Base-by-base conservation (phyloP, 2,329 filamentous ascomycete species). In the Fusarium falciforme region DNA sequence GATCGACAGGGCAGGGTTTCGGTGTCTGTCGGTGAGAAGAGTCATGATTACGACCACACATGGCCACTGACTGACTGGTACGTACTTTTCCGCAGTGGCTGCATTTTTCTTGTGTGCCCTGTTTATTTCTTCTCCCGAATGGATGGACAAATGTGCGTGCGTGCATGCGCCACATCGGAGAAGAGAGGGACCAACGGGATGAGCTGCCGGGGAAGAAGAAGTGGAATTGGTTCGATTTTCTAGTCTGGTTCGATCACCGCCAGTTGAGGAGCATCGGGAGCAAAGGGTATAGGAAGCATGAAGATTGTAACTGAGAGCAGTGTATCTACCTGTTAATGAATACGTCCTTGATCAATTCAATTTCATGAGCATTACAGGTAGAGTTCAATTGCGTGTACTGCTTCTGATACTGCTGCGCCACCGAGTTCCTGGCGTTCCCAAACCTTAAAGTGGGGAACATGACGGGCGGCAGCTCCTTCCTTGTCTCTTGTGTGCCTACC, bases 1-100 rank as follows among this genome's bases (percentile, higher is more conserved):
- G 31, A 59, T 29, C 54, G 33, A 38, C 55, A 59, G 55, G 55
- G 55, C 44, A 55, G 42, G 35, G 42, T 27, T 35, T 66, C 67
- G 36, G 70, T 66, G 66, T 60, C 60, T 63, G 67, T 75, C 63
- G 72, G 72, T 75, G 62, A 73, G 62, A 73, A 44, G 64, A 68
- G 33, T 52, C 47, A 49, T 27, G 61, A 68, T 65, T 68, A 61
- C 58, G 36, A 42, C 61, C 66, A 31, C 29, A 22, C 22, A 22
- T 22, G 22, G 22, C 1, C 29, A 31, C 27, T 7, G 27, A 8
- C 58, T 36, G 35, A 54, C 14, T 27, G 6, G 29, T 54, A 54
- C 49, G 49, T 54, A 54, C 11, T 4, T 31, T 2, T 10, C 10
- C 29, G 2, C 27, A 27, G 27, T 49, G 44, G 44, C 47, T 52